phyloP scores from a whole-genome alignment of 1,284 basidiomycete genomes.

The Puccinia novopanici region DNA sequence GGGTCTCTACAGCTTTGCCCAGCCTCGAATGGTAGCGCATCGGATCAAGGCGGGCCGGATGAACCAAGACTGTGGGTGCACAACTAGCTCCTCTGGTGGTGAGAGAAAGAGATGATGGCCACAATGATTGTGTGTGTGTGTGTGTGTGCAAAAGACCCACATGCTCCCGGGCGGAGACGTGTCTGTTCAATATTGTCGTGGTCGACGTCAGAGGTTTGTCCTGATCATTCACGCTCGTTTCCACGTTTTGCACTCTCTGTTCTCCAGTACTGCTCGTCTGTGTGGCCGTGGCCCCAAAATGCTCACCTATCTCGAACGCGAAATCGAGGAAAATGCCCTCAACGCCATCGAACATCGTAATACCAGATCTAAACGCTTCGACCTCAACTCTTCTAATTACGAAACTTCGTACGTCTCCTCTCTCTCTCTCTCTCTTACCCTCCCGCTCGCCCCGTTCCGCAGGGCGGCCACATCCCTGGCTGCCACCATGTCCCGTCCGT shows the following conservation, averaged over 20 bases:
- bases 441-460: not conserved
- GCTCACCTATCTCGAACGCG: too few species aligned
- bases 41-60: conserved; percentile 29
- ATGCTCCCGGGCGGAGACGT: too few species aligned
- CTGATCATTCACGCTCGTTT: not conserved
- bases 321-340: too few species aligned
- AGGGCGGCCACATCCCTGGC: conserved; percentile 45
- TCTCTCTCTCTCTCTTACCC: not conserved
- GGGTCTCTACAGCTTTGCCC: conserved; percentile 34
- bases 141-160: too few species aligned
- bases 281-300: not conserved
- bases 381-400: not conserved
- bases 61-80: conserved; percentile 31
- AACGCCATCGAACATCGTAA: too few species aligned
- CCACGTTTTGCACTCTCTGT: too few species aligned
- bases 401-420: not conserved
- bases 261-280: not conserved
- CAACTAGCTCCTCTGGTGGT: not conserved
- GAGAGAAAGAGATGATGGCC: too few species aligned
- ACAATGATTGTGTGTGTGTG: too few species aligned
- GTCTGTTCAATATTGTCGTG: not conserved
- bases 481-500: conserved; percentile 30
- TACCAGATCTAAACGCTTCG: too few species aligned
- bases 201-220: conserved; percentile 47
- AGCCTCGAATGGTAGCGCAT: not conserved